Evolutionary conservation across 345 rosid species (phyloP).

Genomic region (Atalantia buxifolia): DNA sequence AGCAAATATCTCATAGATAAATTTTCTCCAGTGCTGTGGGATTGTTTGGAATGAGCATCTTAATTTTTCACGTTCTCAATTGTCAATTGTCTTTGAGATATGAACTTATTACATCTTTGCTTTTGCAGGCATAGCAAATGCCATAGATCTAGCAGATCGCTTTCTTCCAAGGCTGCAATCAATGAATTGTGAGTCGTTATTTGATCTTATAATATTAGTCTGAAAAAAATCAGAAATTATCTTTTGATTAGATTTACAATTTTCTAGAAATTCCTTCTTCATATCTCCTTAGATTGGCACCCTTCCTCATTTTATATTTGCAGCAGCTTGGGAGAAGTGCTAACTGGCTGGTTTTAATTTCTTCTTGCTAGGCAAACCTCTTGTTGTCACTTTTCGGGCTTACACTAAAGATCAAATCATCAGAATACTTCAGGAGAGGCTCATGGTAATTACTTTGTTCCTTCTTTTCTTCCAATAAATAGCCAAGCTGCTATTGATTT

Average conservation of each 20-base stretch:
- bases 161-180: conserved; percentile 84
- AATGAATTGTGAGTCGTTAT: conserved; percentile 58
- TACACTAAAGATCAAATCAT: conserved; percentile 79
- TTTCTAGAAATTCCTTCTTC: not conserved
- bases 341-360: conserved; percentile 7
- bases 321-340: not conserved
- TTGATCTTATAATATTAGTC: not conserved
- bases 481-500: not conserved
- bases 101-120: not conserved
- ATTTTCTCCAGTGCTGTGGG: not conserved
- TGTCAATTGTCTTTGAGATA: not conserved
- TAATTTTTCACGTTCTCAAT: not conserved
- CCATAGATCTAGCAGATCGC: conserved; percentile 87
- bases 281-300: not conserved
- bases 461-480: not conserved
- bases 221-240: not conserved
- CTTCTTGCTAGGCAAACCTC: conserved; percentile 62
- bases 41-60: not conserved
- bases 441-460: conserved; percentile 46
- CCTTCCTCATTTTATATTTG: not conserved
- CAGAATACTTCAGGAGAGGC: conserved; percentile 75
- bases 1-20: not conserved
- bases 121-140: conserved; percentile 80
- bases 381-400: conserved; percentile 74
- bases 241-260: not conserved